Evolutionary conservation across 495 filamentous ascomycete species (phyloP).

Genomic region (Hypoxylon intermedium): DNA sequence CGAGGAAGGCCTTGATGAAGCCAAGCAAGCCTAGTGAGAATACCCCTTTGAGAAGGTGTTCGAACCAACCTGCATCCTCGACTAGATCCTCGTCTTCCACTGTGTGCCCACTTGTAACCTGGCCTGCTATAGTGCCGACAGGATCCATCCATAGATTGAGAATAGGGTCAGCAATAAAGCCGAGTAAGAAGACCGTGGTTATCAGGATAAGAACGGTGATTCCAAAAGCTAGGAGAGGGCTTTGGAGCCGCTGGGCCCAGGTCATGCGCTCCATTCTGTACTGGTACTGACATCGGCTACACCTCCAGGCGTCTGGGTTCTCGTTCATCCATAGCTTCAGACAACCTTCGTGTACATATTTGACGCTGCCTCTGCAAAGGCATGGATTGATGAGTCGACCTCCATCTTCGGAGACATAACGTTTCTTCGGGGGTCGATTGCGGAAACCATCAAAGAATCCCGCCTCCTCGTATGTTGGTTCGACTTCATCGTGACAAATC

Average conservation of each 20-base stretch:
- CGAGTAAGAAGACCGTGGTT: conserved; percentile 75
- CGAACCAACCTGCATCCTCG: conserved; percentile 66
- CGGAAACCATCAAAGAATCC: conserved; percentile 69
- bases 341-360: conserved; percentile 96
- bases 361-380: conserved; percentile 88
- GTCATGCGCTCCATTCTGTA: conserved; percentile 82
- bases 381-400: conserved; percentile 89
- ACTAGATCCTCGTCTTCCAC: conserved; percentile 47
- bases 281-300: conserved; percentile 84
- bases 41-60: conserved; percentile 88
- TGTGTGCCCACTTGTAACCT: conserved; percentile 45
- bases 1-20: conserved; percentile 79
- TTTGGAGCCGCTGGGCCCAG: conserved; percentile 77
- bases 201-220: conserved; percentile 75
- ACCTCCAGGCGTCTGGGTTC: conserved; percentile 80
- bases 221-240: conserved; percentile 64
- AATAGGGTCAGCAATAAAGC: conserved; percentile 92
- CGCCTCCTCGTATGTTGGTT: conserved; percentile 73
- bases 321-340: conserved; percentile 83
- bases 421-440: conserved; percentile 66
- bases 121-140: conserved; percentile 53
- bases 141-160: conserved; percentile 88
- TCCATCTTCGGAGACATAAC: conserved; percentile 77
- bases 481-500: conserved; percentile 87
- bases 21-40: conserved; percentile 84